Conservation (phyloP, 2,329 filamentous ascomycete species). For the Pseudomassariella vexata region DNA sequence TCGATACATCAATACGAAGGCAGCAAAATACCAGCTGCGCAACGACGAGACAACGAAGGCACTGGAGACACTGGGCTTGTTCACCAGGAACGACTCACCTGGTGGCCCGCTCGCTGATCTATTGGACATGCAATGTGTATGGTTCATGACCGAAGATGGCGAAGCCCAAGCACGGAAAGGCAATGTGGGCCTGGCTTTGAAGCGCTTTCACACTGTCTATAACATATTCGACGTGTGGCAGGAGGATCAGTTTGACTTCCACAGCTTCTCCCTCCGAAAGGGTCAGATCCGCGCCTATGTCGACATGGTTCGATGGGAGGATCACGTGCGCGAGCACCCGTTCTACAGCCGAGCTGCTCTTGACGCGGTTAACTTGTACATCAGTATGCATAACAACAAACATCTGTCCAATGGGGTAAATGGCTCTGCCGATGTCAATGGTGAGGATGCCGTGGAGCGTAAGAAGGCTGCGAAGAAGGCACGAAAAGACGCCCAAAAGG, state of each 20-base stretch:
- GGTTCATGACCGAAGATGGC: constrained; percentile 93
- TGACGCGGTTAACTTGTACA: constrained; percentile 73
- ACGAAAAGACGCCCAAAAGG: constrained; percentile 69
- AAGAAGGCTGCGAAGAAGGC: constrained; percentile 91
- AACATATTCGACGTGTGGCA: constrained; percentile 97
- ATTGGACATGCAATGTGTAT: constrained; percentile 97
- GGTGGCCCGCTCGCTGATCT: constrained; percentile 87
- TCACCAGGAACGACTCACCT: constrained; percentile 84
- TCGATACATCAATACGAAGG: constrained; percentile 97
- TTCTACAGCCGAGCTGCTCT: constrained; percentile 85
- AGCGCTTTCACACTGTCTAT: constrained; percentile 82
- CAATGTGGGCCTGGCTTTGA: constrained; percentile 79
- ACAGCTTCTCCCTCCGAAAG: constrained; percentile 93
- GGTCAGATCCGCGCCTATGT: constrained; percentile 93
- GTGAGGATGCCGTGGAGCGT: constrained; percentile 59
- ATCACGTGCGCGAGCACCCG: constrained; percentile 83
- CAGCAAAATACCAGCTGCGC: constrained; percentile 91
- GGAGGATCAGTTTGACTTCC: constrained; percentile 98
- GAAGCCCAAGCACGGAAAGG: constrained; percentile 80
- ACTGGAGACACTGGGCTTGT: constrained; percentile 83
- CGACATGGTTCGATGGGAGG: constrained; percentile 96
- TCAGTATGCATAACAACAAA: constrained; percentile 72
- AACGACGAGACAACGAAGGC: constrained; percentile 87
- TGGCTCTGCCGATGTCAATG: constrained; percentile 38
- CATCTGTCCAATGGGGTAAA: constrained; percentile 59